Percentiles rank a stretch among this genome's conserved stretches.
phyloP scores from a whole-genome alignment of 1,284 basidiomycete species.

The Apiotrichum siamense region DNA sequence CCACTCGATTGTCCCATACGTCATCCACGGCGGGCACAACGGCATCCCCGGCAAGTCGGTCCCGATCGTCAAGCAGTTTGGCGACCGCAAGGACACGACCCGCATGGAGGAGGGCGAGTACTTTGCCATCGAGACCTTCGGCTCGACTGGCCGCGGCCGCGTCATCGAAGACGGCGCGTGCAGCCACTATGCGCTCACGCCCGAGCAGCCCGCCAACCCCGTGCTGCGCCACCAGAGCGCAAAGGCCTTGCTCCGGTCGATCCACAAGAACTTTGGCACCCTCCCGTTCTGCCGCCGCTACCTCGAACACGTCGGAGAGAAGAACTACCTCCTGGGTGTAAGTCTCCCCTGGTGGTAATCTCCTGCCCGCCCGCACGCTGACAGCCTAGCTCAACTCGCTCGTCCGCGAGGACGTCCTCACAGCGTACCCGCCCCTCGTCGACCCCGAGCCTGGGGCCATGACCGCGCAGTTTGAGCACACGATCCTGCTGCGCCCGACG shows the following conservation, averaged over 20 bases:
- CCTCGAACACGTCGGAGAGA: constrained; percentile 88
- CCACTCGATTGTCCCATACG: constrained; percentile 81
- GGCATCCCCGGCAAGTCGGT: constrained; percentile 65
- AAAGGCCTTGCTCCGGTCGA: constrained; percentile 76
- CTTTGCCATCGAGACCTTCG: constrained; percentile 98
- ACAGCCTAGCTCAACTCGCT: constrained; percentile 73
- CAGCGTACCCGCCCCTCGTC: constrained; percentile 89
- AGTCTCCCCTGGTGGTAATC: constrained; percentile 47
- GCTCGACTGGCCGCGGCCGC: constrained; percentile 86
- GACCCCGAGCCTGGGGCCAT: constrained; percentile 64
- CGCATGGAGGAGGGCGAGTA: constrained; percentile 99
- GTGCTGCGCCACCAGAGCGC: constrained; percentile 64
- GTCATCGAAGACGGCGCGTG: constrained; percentile 91
- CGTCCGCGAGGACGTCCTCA: constrained; percentile 80
- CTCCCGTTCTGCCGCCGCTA: constrained; percentile 94
- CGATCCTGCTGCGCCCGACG: constrained; percentile 81
- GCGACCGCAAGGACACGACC: constrained; percentile 58
- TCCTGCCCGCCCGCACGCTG: too few species aligned
- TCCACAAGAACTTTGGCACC: constrained; percentile 91
- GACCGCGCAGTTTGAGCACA: constrained; percentile 96
- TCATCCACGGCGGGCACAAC: constrained; percentile 65
- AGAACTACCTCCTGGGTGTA: constrained; percentile 86
- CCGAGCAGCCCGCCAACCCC: constrained; percentile 33
- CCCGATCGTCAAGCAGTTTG: constrained; percentile 75
- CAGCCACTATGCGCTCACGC: constrained; percentile 73